Percentiles rank a stretch among this genome's conserved stretches.
Conservation (phyloP, 495 filamentous ascomycete species). For the Diplogelasinospora grovesii region DNA sequence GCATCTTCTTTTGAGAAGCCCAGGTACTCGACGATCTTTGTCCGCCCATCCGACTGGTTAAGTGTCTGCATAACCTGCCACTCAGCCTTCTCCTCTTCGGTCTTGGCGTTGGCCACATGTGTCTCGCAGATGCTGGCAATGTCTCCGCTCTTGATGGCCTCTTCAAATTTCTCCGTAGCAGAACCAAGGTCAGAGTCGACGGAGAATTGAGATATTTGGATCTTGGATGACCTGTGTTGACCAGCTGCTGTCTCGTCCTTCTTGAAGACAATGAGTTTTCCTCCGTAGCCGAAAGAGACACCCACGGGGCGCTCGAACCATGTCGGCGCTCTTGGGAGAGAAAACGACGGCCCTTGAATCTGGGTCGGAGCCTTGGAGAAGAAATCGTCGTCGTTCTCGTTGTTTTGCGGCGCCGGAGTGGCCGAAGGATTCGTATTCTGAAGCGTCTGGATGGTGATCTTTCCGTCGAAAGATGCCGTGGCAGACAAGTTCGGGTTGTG, state of each 20-base stretch:
- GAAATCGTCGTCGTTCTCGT: constrained; percentile 89
- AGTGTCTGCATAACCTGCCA: constrained; percentile 93
- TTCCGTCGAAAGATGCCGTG: constrained; percentile 94
- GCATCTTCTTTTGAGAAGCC: constrained; percentile 65
- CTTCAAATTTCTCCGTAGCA: constrained; percentile 81
- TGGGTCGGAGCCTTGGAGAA: constrained; percentile 89
- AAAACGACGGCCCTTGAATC: constrained; percentile 81
- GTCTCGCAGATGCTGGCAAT: constrained; percentile 72
- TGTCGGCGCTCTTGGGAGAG: constrained; percentile 75
- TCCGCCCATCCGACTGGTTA: constrained; percentile 70
- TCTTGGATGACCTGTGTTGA: constrained; percentile 60
- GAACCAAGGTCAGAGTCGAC: constrained; percentile 78
- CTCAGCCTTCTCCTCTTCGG: constrained; percentile 87
- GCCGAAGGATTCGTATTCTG: constrained; percentile 77
- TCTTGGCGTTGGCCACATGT: constrained; percentile 63
- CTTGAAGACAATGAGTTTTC: constrained; percentile 77
- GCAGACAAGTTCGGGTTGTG: constrained; percentile 85
- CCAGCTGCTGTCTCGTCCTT: constrained; percentile 48
- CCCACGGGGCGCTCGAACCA: constrained; percentile 85
- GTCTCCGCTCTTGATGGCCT: constrained; percentile 70
- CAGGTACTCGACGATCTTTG: constrained; percentile 76
- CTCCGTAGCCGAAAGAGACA: constrained; percentile 93
- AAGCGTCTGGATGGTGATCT: constrained; percentile 83
- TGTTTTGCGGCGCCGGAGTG: constrained; percentile 44
- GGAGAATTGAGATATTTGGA: constrained; percentile 81